Percentiles rank a stretch among this genome's conserved stretches.
phyloP scores from a whole-genome alignment of 805 yeast genomes.

The Candida morakotiae region DNA sequence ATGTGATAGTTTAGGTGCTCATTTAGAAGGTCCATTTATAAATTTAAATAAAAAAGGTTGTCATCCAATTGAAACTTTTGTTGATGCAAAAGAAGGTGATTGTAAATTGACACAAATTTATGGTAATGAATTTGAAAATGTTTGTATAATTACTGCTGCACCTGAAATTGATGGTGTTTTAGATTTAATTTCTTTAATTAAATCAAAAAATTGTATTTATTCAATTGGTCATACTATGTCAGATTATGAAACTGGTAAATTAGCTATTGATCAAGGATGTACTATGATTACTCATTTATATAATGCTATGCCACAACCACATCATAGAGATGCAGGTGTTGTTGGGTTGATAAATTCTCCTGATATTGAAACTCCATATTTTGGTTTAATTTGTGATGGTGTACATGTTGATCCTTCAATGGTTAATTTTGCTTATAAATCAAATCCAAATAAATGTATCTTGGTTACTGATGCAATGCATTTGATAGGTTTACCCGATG shows the following conservation, averaged over 20 bases:
- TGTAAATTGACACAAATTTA: constrained; percentile 29
- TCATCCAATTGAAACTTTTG: constrained; percentile 45
- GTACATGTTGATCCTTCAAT: constrained; percentile 56
- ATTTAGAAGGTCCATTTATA: constrained; percentile 57
- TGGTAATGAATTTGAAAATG: constrained; percentile 31
- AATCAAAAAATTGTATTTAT: constrained; percentile 29
- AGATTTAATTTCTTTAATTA: constrained; percentile 36
- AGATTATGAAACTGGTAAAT: constrained; percentile 31
- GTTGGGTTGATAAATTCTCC: constrained; percentile 43
- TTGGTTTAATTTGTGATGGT: constrained; percentile 55
- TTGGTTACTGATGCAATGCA: constrained; percentile 59
- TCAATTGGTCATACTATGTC: constrained; percentile 49
- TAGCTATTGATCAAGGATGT: constrained; percentile 50
- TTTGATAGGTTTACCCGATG: constrained; percentile 53
- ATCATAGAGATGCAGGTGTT: constrained; percentile 55
- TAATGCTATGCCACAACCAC: constrained; percentile 62
- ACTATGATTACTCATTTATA: constrained; percentile 58
- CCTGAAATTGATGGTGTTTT: constrained; percentile 47
- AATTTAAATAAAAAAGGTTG: constrained; percentile 47
- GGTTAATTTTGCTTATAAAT: constrained; percentile 45
- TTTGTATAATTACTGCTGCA: constrained; percentile 47
- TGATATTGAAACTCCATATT: constrained; percentile 37
- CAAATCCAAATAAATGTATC: constrained; percentile 50
- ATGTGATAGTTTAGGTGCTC: constrained; percentile 53
- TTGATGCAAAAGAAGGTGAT: constrained; percentile 29